Evolutionary conservation across 495 filamentous ascomycete genomes (phyloP), one percentile per base, ranked within the genome.

Genomic region (Achaetomiella virescens): DNA sequence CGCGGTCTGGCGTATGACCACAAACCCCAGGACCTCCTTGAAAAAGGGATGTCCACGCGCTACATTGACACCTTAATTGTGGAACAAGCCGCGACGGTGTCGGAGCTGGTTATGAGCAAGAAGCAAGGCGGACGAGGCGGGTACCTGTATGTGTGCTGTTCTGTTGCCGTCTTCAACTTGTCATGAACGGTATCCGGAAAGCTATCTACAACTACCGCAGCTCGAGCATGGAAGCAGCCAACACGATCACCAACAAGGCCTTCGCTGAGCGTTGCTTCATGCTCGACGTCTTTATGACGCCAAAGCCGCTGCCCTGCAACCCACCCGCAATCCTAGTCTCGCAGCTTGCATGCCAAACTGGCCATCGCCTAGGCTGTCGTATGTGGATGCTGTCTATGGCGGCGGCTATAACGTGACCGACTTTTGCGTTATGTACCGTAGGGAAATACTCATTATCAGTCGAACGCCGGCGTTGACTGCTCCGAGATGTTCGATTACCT

Each of bases 231-330:
- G 70, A 75, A 50, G 67, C 70, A 4, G 70, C 74, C 10, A 76
- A 80, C 21, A 63, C 67, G 27, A 69, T 80, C 12, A 55, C 78
- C 48, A 77, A 74, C 52, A 75, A 72, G 51, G 76, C 76, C 8
- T 78, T 80, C 52, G 76, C 77, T 0, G 77, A 80, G 59, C 68
- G 77, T 0, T 66, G 76, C 33, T 75, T 80, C 54, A 80, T 80
- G 77, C 67, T 80, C 1, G 76, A 80, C 52, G 76, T 80, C 48
- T 80, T 78, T 62, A 80, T 80, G 77, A 77, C 76, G 14, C 77
- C 76, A 7, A 74, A 71, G 57, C 70, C 75, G 3, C 69, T 79
- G 38, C 72, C 75, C 11, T 76, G 70, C 61, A 75, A 77, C 43
- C 59, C 73, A 20, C 73, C 75, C 15, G 72, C 72, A 0, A 73